Conservation (phyloP, 495 filamentous ascomycete genomes). For the Jackrogersella minutella region DNA sequence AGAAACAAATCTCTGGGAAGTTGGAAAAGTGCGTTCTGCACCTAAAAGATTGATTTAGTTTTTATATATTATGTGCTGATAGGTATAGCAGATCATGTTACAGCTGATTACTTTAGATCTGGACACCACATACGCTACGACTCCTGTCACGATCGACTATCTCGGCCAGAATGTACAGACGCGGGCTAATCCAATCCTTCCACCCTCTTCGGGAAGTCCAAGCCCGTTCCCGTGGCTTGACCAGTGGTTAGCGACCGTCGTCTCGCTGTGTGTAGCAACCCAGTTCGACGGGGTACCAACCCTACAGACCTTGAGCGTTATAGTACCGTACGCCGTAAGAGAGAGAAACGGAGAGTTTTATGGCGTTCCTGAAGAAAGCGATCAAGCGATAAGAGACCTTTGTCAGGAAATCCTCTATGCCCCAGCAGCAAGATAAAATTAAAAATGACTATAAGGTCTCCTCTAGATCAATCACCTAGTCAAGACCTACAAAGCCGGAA, state of each 20-base stretch:
- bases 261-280: conserved; percentile 1
- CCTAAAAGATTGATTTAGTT: neutral
- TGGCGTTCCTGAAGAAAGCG: neutral
- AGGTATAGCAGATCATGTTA: conserved; percentile 7
- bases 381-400: neutral
- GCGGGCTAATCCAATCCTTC: neutral
- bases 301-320: neutral
- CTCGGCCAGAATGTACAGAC: neutral
- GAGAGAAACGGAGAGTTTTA: conserved; percentile 1
- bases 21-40: conserved; percentile 10
- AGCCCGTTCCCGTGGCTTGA: conserved; percentile 21
- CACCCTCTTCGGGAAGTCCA: neutral
- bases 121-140: no score
- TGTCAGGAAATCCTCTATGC: neutral
- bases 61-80: neutral
- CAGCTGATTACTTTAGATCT: conserved; percentile 3
- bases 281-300: neutral
- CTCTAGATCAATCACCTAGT: no score
- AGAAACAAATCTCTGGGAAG: neutral
- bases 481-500: no score
- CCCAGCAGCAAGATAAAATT: neutral
- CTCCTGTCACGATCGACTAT: neutral
- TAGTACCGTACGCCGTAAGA: neutral
- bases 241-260: conserved; percentile 5
- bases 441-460: no score